phyloP scores from a whole-genome alignment of 2,329 filamentous ascomycete genomes.

The Fusarium haematococcum region DNA sequence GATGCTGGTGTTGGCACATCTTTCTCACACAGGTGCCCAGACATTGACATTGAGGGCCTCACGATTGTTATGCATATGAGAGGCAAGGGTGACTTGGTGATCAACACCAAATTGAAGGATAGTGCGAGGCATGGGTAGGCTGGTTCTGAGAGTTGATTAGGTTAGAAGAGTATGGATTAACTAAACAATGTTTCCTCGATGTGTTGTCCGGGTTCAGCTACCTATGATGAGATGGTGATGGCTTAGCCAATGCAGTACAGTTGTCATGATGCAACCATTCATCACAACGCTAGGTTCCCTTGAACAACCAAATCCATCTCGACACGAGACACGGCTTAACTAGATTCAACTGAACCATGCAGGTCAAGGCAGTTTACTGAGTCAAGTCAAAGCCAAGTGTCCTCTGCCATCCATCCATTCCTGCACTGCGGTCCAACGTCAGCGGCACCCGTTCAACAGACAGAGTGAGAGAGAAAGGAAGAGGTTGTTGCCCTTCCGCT shows the following conservation, averaged over 20 bases:
- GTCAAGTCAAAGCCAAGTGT: slow-evolving; percentile 1
- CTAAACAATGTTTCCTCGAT: background rate
- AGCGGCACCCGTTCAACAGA: slow-evolving; percentile 10
- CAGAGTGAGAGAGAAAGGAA: background rate
- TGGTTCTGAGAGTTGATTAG: slow-evolving; percentile 5
- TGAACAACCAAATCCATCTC: background rate
- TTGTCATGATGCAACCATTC: background rate
- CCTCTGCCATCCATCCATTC: slow-evolving; percentile 7
- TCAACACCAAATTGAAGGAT: slow-evolving; percentile 60
- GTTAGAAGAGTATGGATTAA: slow-evolving; percentile 4
- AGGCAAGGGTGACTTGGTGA: slow-evolving; percentile 63
- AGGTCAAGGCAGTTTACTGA: background rate
- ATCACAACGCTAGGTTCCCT: background rate
- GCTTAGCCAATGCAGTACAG: background rate
- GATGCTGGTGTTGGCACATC: slow-evolving; percentile 38
- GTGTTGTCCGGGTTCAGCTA: background rate
- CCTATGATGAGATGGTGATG: background rate
- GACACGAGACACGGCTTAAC: background rate
- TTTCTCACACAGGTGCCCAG: slow-evolving; percentile 45
- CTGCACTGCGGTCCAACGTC: slow-evolving; percentile 27
- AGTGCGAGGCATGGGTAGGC: slow-evolving; percentile 10
- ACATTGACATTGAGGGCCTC: slow-evolving; percentile 60
- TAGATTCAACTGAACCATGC: background rate
- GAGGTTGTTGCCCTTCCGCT: slow-evolving; percentile 1
- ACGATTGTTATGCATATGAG: slow-evolving; percentile 64